Evolutionary conservation across 805 yeast genomes (phyloP).

Genomic region (Kazachstania bromeliacearum): DNA sequence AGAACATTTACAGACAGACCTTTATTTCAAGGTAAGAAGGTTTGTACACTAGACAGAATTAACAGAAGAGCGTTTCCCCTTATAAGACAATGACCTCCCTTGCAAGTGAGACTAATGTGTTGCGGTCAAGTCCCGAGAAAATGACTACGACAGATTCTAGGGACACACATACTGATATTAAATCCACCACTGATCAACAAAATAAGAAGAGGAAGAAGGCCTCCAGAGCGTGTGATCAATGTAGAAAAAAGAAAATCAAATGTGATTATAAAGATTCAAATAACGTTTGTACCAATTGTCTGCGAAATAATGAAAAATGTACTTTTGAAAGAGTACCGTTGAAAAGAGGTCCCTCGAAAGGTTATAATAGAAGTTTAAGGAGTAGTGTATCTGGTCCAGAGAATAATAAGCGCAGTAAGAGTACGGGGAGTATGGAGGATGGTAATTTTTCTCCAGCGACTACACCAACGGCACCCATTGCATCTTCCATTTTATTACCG

Average conservation of each 20-base stretch:
- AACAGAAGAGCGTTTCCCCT: too few relatives aligned
- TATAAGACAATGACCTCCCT: too few relatives aligned
- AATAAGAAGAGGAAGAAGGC: constrained; percentile 57
- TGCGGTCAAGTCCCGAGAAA: too few relatives aligned
- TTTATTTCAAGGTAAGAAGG: too few relatives aligned
- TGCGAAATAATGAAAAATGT: constrained; percentile 50
- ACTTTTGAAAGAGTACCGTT: constrained; percentile 62
- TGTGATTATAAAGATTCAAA: constrained; percentile 54
- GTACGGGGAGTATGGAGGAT: background rate
- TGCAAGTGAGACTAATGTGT: too few relatives aligned
- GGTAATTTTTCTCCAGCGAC: background rate
- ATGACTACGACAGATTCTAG: too few relatives aligned
- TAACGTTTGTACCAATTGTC: constrained; percentile 56
- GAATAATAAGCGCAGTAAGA: background rate
- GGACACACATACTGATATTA: too few relatives aligned
- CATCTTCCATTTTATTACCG: constrained; percentile 21
- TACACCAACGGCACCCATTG: background rate
- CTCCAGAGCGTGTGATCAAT: constrained; percentile 73
- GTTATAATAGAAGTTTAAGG: constrained; percentile 36
- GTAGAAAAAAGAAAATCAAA: constrained; percentile 61
- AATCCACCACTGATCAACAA: background rate
- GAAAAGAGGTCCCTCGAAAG: constrained; percentile 74
- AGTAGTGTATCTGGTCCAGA: background rate
- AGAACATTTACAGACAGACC: too few relatives aligned
- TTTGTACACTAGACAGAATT: too few relatives aligned